Evolutionary conservation across 2,329 filamentous ascomycete genomes (phyloP).

Genomic region (Calonectria honghensis): DNA sequence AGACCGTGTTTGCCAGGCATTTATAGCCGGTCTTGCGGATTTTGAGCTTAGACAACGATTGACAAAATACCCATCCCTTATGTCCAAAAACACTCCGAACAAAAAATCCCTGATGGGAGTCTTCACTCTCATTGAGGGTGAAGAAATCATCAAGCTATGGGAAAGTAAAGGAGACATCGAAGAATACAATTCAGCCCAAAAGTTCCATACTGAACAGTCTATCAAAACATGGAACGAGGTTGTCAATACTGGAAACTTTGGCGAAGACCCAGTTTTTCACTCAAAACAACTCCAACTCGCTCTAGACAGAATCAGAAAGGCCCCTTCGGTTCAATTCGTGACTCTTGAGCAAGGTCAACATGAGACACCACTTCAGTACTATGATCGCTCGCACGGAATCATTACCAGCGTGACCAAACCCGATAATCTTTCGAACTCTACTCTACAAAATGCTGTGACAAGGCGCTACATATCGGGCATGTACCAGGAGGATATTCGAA

Average conservation of each 20-base stretch:
- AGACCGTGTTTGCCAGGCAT: constrained; percentile 71
- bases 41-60: constrained; percentile 67
- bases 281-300: constrained; percentile 71
- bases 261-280: constrained; percentile 68
- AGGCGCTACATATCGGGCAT: constrained; percentile 73
- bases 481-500: constrained; percentile 65
- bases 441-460: constrained; percentile 52
- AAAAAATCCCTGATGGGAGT: constrained; percentile 73
- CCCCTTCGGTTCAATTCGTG: constrained; percentile 72
- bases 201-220: constrained; percentile 57
- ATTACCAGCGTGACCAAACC: background rate
- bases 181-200: constrained; percentile 44
- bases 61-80: constrained; percentile 67
- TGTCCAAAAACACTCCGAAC: constrained; percentile 57
- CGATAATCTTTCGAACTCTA: background rate
- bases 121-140: constrained; percentile 74
- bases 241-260: constrained; percentile 63
- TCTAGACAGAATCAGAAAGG: constrained; percentile 69
- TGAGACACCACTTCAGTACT: constrained; percentile 72
- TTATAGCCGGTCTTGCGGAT: constrained; percentile 73
- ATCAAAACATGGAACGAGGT: constrained; percentile 69
- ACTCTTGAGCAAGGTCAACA: constrained; percentile 72
- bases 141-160: constrained; percentile 68
- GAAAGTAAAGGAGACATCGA: constrained; percentile 48
- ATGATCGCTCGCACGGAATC: constrained; percentile 60